Conservation (phyloP, 306 rosid species). For the Abrus pulchellus region DNA sequence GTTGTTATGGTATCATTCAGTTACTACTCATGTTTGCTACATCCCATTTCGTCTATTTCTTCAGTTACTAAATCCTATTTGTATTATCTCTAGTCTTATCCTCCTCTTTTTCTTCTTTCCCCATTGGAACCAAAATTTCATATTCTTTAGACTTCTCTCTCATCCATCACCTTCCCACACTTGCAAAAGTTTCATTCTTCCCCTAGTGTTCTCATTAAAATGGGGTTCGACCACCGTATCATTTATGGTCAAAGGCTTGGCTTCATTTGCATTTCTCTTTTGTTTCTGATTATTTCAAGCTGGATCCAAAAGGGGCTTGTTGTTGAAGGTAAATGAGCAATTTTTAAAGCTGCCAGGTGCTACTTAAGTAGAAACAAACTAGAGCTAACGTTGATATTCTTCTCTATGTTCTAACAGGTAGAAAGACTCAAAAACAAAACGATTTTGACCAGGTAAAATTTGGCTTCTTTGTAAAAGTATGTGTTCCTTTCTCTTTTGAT, state of each 20-base stretch:
- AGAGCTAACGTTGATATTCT: not conserved
- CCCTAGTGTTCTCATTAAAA: slow-evolving; percentile 36
- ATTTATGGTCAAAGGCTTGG: slow-evolving; percentile 47
- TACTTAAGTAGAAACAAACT: not conserved
- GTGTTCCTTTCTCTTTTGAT: not conserved
- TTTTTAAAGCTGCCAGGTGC: not conserved
- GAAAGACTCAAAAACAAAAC: slow-evolving; percentile 55
- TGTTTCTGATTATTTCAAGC: slow-evolving; percentile 63
- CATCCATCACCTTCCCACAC: not conserved
- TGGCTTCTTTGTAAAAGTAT: not conserved
- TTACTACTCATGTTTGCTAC: slow-evolving; percentile 25
- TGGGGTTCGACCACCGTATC: slow-evolving; percentile 51
- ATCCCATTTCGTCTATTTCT: slow-evolving; percentile 23
- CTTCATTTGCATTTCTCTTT: slow-evolving; percentile 48
- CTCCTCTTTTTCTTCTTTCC: not conserved
- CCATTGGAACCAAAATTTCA: slow-evolving; percentile 29
- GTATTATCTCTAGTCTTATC: slow-evolving; percentile 31
- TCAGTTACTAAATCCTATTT: slow-evolving; percentile 38
- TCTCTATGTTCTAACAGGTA: slow-evolving; percentile 63
- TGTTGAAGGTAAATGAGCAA: slow-evolving; percentile 66
- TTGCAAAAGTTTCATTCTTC: not conserved
- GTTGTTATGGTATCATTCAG: slow-evolving; percentile 47
- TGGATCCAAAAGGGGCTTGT: slow-evolving; percentile 64
- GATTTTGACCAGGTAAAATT: slow-evolving; percentile 55
- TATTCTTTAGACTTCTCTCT: not conserved